These are phyloP conservation scores for Syzygium oleosum DNA, from an alignment of 345 rosid genomes.

Conservation along the genomic window DNA sequence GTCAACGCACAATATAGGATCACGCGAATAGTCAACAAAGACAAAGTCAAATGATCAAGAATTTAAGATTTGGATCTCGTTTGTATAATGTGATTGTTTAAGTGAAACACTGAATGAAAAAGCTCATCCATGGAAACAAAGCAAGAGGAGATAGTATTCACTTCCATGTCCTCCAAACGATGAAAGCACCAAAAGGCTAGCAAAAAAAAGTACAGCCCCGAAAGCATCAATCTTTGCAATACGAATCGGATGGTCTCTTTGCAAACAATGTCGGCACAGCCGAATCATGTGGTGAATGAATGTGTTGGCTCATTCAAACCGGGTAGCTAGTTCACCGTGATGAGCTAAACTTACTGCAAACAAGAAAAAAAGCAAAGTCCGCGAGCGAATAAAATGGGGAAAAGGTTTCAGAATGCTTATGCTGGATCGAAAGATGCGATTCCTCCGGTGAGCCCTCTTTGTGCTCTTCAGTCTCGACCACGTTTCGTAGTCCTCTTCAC, in stretches of 20 bases:
- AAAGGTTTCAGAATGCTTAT: not conserved
- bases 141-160: not conserved
- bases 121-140: not conserved
- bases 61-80: not conserved
- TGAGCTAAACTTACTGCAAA: not conserved
- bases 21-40: fast-evolving
- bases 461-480: slow-evolving; percentile 6
- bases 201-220: not conserved
- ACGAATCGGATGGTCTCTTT: fast-evolving
- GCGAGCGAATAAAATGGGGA: not conserved
- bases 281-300: not conserved
- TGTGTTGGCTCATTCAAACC: not conserved
- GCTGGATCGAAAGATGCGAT: not conserved
- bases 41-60: not conserved
- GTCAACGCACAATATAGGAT: no score
- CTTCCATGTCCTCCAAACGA: not conserved
- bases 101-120: not conserved
- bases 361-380: not conserved
- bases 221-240: not conserved
- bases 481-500: not conserved
- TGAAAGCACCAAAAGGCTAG: slow-evolving; percentile 15
- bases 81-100: not conserved
- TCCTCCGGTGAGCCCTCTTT: not conserved
- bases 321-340: not conserved
- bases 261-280: not conserved